Conservation (phyloP, 345 rosid species). For the Bruguiera parviflora region DNA sequence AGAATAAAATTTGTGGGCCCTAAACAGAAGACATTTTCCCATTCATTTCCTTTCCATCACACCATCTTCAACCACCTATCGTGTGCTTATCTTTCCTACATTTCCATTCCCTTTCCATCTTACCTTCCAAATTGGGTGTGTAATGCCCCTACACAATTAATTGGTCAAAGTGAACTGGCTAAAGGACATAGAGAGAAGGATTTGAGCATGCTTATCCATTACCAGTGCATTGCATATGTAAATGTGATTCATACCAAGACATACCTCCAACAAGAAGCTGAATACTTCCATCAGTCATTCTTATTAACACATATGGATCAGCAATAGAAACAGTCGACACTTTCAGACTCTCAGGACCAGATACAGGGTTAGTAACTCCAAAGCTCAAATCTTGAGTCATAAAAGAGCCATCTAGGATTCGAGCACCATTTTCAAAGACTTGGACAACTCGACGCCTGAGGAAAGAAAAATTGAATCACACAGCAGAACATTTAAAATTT, state of each 20-base stretch:
- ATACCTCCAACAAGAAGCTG: slow-evolving; percentile 93
- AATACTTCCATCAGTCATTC: slow-evolving; percentile 88
- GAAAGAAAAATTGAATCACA: slow-evolving; percentile 14
- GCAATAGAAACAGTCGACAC: slow-evolving; percentile 84
- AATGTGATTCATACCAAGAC: slow-evolving; percentile 1
- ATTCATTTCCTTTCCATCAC: no score
- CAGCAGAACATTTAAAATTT: background rate
- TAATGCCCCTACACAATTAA: no score
- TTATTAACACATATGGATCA: slow-evolving; percentile 83
- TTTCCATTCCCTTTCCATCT: no score
- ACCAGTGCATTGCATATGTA: background rate
- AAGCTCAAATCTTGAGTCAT: slow-evolving; percentile 89
- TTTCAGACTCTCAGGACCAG: slow-evolving; percentile 60
- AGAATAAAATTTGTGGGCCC: no score
- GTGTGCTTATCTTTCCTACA: no score
- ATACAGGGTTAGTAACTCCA: slow-evolving; percentile 63
- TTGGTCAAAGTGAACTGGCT: no score
- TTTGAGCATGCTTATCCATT: no score
- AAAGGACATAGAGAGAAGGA: no score
- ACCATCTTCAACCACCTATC: no score
- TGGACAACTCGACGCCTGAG: slow-evolving; percentile 91
- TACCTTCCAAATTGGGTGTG: no score
- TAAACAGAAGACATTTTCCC: no score
- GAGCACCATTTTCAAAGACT: slow-evolving; percentile 87
- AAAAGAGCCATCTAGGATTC: slow-evolving; percentile 93